Conservation (phyloP, 768 basidiomycete genomes). For the Lactifluus rugatus region DNA sequence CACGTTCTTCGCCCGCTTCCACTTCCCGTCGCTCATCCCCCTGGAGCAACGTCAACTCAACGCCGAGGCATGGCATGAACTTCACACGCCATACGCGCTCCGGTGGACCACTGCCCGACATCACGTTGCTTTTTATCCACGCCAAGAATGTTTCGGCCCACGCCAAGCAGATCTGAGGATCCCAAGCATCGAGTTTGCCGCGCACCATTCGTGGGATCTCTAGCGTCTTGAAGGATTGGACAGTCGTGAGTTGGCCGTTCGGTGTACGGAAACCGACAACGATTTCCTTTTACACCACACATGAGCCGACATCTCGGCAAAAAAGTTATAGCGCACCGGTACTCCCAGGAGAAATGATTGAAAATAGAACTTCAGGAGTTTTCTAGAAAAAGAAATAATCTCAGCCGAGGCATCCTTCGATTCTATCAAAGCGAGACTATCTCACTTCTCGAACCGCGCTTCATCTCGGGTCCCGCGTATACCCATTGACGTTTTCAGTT, state of each 20-base stretch:
- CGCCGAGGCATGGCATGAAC: constrained; percentile 51
- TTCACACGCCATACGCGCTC: constrained; percentile 57
- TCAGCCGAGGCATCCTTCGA: neutral
- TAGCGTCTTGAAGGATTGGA: constrained; percentile 68
- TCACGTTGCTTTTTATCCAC: constrained; percentile 32
- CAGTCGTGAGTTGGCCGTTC: constrained; percentile 52
- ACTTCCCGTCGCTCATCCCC: constrained; percentile 46
- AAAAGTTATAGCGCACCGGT: constrained; percentile 37
- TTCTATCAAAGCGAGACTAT: no score
- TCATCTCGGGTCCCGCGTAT: constrained; percentile 60
- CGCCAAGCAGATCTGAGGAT: constrained; percentile 60
- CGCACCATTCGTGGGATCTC: constrained; percentile 71
- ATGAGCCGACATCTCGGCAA: constrained; percentile 5
- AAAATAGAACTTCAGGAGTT: constrained; percentile 86
- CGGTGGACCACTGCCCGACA: neutral
- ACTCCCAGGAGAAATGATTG: constrained; percentile 89
- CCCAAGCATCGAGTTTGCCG: constrained; percentile 67
- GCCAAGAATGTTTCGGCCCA: constrained; percentile 61
- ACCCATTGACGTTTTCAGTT: constrained; percentile 75
- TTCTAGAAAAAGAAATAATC: constrained; percentile 35
- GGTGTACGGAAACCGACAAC: constrained; percentile 82
- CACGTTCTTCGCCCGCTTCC: constrained; percentile 53
- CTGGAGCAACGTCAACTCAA: constrained; percentile 42
- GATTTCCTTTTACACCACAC: constrained; percentile 49
- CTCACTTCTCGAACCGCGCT: constrained; percentile 68